These are phyloP conservation scores for Candolleomyces eurysporus DNA, from an alignment of 768 basidiomycete genomes.

Conservation along the genomic window DNA sequence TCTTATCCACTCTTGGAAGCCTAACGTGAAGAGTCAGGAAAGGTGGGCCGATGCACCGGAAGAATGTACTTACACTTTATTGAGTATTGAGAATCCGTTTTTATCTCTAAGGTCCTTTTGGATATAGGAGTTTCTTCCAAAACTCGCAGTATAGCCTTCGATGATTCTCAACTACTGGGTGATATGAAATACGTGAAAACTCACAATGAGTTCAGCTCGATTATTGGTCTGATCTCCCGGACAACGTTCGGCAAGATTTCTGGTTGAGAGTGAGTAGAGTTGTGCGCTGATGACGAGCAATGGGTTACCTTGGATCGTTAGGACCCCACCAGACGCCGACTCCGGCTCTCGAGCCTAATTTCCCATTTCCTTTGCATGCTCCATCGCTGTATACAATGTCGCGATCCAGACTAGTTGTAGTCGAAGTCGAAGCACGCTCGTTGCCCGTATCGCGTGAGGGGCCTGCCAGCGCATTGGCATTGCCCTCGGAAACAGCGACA, in stretches of 20 bases:
- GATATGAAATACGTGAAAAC: conserved; percentile 19
- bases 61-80: conserved; percentile 58
- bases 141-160: conserved; percentile 79
- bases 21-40: conserved; percentile 36
- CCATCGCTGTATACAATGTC: conserved; percentile 84
- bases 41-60: neutral
- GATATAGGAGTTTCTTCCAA: conserved; percentile 68
- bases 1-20: conserved; percentile 64
- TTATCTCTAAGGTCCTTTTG: conserved; percentile 63
- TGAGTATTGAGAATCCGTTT: conserved; percentile 83
- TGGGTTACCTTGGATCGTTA: conserved; percentile 55
- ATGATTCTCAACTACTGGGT: conserved; percentile 1
- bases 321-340: conserved; percentile 89
- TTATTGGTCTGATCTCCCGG: conserved; percentile 87
- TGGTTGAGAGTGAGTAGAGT: conserved; percentile 25
- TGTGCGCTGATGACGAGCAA: neutral
- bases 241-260: conserved; percentile 81
- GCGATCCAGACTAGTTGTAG: conserved; percentile 24
- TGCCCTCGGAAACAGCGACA: neutral
- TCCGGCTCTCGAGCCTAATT: conserved; percentile 73
- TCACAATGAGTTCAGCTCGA: conserved; percentile 81
- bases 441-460: conserved; percentile 11
- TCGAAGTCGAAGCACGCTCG: too few species aligned
- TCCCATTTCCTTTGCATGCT: conserved; percentile 86
- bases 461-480: conserved; percentile 8